Evolutionary conservation across 2,329 filamentous ascomycete species (phyloP).

Genomic region (Dactylonectria macrodidyma): DNA sequence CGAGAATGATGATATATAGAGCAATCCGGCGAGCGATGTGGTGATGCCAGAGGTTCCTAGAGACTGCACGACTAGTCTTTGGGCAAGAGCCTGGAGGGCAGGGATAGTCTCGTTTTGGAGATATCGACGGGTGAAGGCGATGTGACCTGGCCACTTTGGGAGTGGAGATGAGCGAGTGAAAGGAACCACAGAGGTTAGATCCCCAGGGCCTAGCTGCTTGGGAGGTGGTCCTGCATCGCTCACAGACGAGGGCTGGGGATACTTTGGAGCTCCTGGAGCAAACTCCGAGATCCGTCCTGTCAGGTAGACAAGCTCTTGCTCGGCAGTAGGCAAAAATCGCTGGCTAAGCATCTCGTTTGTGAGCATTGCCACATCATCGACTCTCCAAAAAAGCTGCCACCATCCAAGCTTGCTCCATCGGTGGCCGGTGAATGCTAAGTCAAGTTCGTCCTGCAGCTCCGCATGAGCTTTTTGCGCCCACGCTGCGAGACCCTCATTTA

Average conservation of each 20-base stretch:
- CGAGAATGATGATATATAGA: constrained; percentile 70
- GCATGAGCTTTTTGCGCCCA: constrained; percentile 88
- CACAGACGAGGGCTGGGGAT: constrained; percentile 54
- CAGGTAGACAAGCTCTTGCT: constrained; percentile 87
- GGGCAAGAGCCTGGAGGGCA: constrained; percentile 79
- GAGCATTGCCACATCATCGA: constrained; percentile 91
- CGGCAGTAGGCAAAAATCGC: constrained; percentile 83
- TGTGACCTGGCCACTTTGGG: constrained; percentile 80
- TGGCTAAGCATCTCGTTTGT: constrained; percentile 83
- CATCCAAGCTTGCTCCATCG: constrained; percentile 87
- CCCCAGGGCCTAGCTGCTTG: constrained; percentile 43
- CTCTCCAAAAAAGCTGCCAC: constrained; percentile 97
- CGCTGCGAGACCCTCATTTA: constrained; percentile 73
- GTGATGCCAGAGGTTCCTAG: constrained; percentile 79
- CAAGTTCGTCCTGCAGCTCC: constrained; percentile 85
- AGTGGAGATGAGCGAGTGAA: constrained; percentile 39
- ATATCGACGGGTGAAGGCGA: constrained; percentile 78
- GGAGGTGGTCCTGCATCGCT: constrained; percentile 26
- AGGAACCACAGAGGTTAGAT: constrained; percentile 46
- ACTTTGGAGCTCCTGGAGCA: constrained; percentile 48
- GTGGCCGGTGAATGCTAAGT: constrained; percentile 81
- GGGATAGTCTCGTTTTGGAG: constrained; percentile 78
- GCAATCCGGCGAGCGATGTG: constrained; percentile 66
- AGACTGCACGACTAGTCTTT: constrained; percentile 82
- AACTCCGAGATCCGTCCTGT: constrained; percentile 79